phyloP scores from a whole-genome alignment of 2,329 filamentous ascomycete species.

The Nemania abortiva region DNA sequence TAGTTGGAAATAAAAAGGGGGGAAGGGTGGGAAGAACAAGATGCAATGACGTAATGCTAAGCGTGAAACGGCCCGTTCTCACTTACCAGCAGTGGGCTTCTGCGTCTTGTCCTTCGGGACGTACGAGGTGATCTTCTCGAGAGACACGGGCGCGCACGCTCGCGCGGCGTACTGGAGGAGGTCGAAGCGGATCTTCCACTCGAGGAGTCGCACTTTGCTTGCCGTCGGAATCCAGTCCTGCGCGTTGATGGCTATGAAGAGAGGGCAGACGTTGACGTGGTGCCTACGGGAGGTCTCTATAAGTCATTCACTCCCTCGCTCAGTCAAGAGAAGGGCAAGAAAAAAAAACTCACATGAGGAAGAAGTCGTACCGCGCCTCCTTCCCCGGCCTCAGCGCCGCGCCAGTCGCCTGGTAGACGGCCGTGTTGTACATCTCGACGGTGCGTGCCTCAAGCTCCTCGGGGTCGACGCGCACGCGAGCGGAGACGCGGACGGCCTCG shows the following conservation, averaged over 20 bases:
- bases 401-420: conserved; percentile 61
- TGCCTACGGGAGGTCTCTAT: conserved; percentile 67
- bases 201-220: conserved; percentile 76
- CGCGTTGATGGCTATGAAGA: conserved; percentile 77
- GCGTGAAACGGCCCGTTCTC: background rate
- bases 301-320: background rate
- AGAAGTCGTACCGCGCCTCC: conserved; percentile 83
- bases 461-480: conserved; percentile 67
- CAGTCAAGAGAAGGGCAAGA: conserved; percentile 7
- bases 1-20: background rate
- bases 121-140: conserved; percentile 72
- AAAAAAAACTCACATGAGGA: conserved; percentile 64
- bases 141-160: conserved; percentile 69
- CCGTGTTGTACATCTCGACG: conserved; percentile 76
- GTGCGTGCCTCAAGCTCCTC: conserved; percentile 68
- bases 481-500: conserved; percentile 72
- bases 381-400: conserved; percentile 75
- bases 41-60: no score
- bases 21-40: no score
- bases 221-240: conserved; percentile 70
- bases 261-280: conserved; percentile 75
- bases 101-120: conserved; percentile 58
- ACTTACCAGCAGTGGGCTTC: conserved; percentile 57
- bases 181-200: conserved; percentile 85
- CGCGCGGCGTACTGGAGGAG: conserved; percentile 79